These are phyloP conservation scores for Abortiporus biennis DNA, from an alignment of 1,284 basidiomycete genomes.

Conservation along the genomic window DNA sequence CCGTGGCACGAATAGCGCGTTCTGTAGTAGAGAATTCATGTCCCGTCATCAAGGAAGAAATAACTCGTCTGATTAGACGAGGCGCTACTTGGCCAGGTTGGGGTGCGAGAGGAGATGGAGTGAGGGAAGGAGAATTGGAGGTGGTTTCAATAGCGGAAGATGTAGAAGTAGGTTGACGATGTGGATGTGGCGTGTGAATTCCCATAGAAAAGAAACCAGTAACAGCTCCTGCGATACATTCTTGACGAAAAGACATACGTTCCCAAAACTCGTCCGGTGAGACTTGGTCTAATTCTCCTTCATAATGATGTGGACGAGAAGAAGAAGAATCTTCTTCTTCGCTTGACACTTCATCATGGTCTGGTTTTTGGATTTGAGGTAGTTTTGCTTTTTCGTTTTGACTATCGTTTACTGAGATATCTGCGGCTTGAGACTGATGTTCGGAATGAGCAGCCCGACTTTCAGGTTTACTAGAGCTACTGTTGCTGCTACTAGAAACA, in stretches of 20 bases:
- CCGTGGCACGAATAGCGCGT: constrained; percentile 61
- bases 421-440: not conserved
- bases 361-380: constrained; percentile 27
- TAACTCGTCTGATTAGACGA: constrained; percentile 62
- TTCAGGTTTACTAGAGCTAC: not conserved
- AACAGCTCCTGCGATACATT: constrained; percentile 79
- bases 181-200: not conserved
- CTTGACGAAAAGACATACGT: constrained; percentile 90
- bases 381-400: constrained; percentile 28
- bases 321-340: constrained; percentile 8
- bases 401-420: constrained; percentile 11
- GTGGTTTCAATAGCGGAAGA: constrained; percentile 6
- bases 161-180: constrained; percentile 19
- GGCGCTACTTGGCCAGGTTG: constrained; percentile 56
- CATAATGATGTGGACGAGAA: constrained; percentile 13
- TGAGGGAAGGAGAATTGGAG: constrained; percentile 2
- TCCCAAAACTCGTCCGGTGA: constrained; percentile 86
- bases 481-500: not conserved
- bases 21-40: constrained; percentile 73
- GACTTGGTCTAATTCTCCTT: constrained; percentile 51
- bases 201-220: constrained; percentile 84
- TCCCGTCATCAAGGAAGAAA: constrained; percentile 61
- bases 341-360: constrained; percentile 19
- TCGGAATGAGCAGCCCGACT: not conserved
- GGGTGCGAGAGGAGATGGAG: constrained; percentile 39